phyloP scores from a whole-genome alignment of 2,329 filamentous ascomycete genomes.

The Nemania serpens region DNA sequence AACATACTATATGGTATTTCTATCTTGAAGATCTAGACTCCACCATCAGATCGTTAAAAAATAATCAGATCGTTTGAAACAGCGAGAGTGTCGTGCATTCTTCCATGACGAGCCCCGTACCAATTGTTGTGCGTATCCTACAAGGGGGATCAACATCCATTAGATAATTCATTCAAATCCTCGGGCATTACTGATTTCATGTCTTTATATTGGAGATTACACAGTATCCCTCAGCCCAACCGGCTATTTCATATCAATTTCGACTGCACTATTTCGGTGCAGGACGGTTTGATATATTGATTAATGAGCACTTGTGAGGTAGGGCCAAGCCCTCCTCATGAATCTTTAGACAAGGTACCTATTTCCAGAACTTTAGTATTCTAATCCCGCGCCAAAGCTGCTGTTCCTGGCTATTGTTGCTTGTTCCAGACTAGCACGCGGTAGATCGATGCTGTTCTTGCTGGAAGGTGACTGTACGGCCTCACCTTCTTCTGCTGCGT shows the following conservation, averaged over 20 bases:
- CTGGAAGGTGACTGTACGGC: conserved; percentile 39
- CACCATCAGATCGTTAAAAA: background rate
- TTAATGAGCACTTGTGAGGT: background rate
- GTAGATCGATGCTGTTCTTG: conserved; percentile 49
- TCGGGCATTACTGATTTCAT: background rate
- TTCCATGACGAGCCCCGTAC: background rate
- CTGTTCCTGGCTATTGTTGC: conserved; percentile 54
- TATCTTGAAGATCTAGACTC: background rate
- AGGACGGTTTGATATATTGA: background rate
- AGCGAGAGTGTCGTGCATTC: background rate
- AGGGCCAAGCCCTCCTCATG: background rate
- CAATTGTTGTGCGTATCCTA: background rate
- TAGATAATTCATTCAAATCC: background rate
- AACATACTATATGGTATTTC: background rate
- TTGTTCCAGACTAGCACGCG: conserved; percentile 50
- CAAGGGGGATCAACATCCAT: too few species aligned
- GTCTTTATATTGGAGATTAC: background rate
- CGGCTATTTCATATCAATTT: conserved; percentile 5
- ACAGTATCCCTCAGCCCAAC: background rate
- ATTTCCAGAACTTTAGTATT: conserved; percentile 45
- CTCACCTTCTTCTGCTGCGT: conserved; percentile 49
- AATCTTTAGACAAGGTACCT: background rate
- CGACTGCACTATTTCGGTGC: background rate
- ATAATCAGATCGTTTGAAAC: background rate
- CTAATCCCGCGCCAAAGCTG: conserved; percentile 53